A percentile compares a stretch with the other conserved stretches of the same genome.
Evolutionary conservation across 2,329 filamentous ascomycete species (phyloP).

Genomic region (Neophaeococcomyces mojaviensis): DNA sequence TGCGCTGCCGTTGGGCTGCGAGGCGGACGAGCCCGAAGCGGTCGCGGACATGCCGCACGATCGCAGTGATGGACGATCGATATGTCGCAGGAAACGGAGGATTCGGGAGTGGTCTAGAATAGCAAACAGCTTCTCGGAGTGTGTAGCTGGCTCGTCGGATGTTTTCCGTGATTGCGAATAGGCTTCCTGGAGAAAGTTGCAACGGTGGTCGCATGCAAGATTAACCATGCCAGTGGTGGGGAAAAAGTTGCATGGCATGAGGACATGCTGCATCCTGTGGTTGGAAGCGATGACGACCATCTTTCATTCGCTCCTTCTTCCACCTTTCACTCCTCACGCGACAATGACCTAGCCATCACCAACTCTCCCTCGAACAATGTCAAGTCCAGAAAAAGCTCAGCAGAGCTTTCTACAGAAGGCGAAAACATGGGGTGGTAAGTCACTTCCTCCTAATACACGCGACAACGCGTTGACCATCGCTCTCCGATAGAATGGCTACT

Average conservation of each 20-base stretch:
- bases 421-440: constrained; percentile 24
- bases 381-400: constrained; percentile 16
- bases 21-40: constrained; percentile 39
- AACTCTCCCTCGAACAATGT: neutral
- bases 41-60: constrained; percentile 31
- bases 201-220: constrained; percentile 16
- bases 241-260: too few relatives aligned
- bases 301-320: neutral
- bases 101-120: too few relatives aligned
- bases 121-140: too few relatives aligned
- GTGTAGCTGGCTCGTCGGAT: neutral
- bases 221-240: neutral
- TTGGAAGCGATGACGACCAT: too few relatives aligned
- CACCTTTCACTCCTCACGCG: neutral
- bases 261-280: too few relatives aligned
- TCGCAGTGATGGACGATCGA: neutral
- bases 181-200: neutral
- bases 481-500: constrained; percentile 15
- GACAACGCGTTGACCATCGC: neutral
- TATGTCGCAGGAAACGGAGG: neutral
- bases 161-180: neutral
- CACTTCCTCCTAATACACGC: neutral
- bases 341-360: neutral
- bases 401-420: constrained; percentile 17
- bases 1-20: constrained; percentile 32